phyloP scores from a whole-genome alignment of 179 eudicot species.

The Amaranthus tricolor region DNA sequence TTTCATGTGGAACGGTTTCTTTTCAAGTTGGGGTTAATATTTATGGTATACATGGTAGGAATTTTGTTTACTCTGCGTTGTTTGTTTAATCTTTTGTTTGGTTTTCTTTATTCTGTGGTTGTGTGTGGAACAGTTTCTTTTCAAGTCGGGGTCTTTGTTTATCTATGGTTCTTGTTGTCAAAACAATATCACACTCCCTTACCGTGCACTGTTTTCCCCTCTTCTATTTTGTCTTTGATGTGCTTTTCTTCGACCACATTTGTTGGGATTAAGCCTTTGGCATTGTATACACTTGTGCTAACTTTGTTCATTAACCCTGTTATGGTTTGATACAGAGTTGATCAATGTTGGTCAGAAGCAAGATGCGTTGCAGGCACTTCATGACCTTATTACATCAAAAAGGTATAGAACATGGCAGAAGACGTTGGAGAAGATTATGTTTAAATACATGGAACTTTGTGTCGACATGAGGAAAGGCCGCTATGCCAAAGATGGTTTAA shows the following conservation, averaged over 20 bases:
- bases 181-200: background rate
- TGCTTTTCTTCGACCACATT: background rate
- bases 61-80: background rate
- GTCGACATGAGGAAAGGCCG: conserved; percentile 88
- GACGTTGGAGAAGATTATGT: conserved; percentile 74
- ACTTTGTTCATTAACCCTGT: background rate
- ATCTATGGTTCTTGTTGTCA: background rate
- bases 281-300: background rate
- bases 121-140: background rate
- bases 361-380: conserved; percentile 86
- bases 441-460: conserved; percentile 78
- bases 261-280: background rate
- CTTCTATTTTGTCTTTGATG: background rate
- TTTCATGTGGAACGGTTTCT: background rate
- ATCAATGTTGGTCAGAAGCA: conserved; percentile 88
- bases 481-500: conserved; percentile 89
- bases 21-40: background rate
- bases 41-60: background rate
- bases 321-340: conserved; percentile 50
- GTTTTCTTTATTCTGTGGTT: background rate
- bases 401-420: conserved; percentile 90
- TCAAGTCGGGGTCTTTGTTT: background rate
- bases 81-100: background rate
- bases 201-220: background rate
- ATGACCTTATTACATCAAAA: conserved; percentile 77